Base-by-base conservation (phyloP, 2,329 filamentous ascomycete species). In the Apiospora rasikravindrae region DNA sequence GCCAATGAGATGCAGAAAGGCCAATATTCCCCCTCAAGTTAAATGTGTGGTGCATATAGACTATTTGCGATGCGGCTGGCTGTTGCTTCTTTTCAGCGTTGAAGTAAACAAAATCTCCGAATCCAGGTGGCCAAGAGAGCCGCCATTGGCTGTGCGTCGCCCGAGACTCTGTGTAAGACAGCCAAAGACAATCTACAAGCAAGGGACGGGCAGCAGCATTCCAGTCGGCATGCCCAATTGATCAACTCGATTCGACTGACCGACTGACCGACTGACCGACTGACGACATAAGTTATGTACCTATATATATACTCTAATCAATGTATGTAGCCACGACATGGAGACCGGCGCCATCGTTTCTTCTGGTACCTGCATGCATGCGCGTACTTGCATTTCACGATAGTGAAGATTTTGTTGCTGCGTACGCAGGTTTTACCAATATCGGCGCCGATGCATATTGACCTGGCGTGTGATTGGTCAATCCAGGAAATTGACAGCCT, bases 91-190 rank as follows among this genome's bases (percentile, higher is more conserved):
- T 37, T 2, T 10, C 53, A 64, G 29, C 33, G 33, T 37, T 37
- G 29, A 37, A 40, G 57, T 64, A 64, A 64, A 64, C 57, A 64
- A 64, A 40, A 64, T 64, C 57, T 64, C 57, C 57, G 33, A 64
- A 64, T 64, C 19, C 57, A 40, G 57, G 4, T 11, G 57, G 40
- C 57, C 33, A 40, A 40, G 33, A 64, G 57, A 40, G 29, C 33
- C n/a, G 57, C 7, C 57, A 64, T 64, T 64, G 57, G 57, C 57
- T 64, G 57, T 40, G 57, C 22, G 57, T 40, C 57, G 57, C 5
- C 57, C 33, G 57, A 64, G 57, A 64, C 57, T 22, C 40, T 64
- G 57, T 64, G 57, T 40, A 64, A 64, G 57, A 64, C 57, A 57
- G 37, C 2, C 45, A n/a, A 47, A 49, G 45, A n/a, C 19, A 37